These are phyloP conservation scores for Panicum virgatum DNA, from an alignment of 202 grass and related monocot genomes.

Conservation along the genomic window DNA sequence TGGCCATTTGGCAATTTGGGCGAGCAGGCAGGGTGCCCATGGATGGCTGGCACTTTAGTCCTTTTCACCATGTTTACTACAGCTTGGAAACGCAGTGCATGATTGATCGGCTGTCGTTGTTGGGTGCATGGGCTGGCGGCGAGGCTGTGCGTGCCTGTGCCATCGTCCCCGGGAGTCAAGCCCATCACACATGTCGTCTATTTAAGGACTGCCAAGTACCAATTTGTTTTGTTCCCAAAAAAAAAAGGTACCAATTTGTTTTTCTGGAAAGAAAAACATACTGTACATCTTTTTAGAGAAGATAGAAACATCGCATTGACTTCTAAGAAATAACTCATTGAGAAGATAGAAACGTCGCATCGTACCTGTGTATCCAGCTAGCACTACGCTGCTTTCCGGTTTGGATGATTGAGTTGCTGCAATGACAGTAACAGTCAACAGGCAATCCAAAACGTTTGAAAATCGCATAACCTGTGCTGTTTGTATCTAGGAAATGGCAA, in stretches of 20 bases:
- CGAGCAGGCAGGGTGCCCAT: constrained; percentile 33
- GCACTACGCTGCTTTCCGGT: background rate
- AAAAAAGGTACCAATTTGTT: background rate
- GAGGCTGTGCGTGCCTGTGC: constrained; percentile 15
- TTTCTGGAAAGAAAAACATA: background rate
- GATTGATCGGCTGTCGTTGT: constrained; percentile 2
- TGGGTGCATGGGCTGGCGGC: constrained; percentile 1
- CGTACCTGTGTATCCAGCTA: background rate
- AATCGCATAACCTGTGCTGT: background rate
- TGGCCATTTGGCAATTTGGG: constrained; percentile 33
- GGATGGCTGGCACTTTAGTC: constrained; percentile 1
- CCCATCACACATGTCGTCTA: constrained; percentile 37
- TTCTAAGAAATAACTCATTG: background rate
- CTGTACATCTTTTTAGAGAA: background rate
- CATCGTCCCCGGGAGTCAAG: constrained; percentile 34
- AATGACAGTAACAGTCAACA: background rate
- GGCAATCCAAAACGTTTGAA: background rate
- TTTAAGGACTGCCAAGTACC: background rate
- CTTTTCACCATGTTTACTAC: constrained; percentile 40
- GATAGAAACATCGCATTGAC: background rate
- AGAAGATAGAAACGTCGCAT: background rate
- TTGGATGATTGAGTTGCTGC: background rate
- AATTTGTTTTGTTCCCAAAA: background rate
- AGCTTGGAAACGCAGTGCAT: constrained; percentile 25
- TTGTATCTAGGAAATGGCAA: background rate